Evolutionary conservation across 2,329 filamentous ascomycete species (phyloP).

Genomic region (Decorospora gaudefroyi): DNA sequence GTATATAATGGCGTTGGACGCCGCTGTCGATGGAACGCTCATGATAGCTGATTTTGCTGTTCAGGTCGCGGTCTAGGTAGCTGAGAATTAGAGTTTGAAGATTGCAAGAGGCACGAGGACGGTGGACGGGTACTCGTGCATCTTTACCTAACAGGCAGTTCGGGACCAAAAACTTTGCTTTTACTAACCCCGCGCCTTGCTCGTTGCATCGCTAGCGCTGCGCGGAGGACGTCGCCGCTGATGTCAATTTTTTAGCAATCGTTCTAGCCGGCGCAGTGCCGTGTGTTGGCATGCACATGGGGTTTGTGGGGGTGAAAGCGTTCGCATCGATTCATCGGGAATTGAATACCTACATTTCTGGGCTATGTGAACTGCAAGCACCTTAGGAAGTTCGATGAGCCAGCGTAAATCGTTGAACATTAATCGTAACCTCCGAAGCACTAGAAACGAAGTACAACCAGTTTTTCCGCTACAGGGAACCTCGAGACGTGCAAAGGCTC

Average conservation of each 20-base stretch:
- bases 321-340: too few relatives aligned
- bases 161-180: conserved; percentile 29
- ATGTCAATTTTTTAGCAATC: conserved; percentile 30
- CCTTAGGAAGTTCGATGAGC: too few relatives aligned
- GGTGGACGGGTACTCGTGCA: conserved; percentile 31
- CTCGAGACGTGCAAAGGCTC: conserved; percentile 5
- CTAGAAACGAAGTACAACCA: conserved; percentile 8
- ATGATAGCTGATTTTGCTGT: conserved; percentile 52
- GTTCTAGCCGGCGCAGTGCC: conserved; percentile 7
- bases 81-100: conserved; percentile 11
- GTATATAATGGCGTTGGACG: conserved; percentile 84
- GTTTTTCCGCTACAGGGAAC: conserved; percentile 1
- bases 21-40: conserved; percentile 74
- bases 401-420: neutral
- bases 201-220: conserved; percentile 31
- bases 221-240: conserved; percentile 18
- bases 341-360: too few relatives aligned
- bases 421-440: neutral
- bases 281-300: conserved; percentile 2
- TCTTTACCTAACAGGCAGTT: too few relatives aligned
- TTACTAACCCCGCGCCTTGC: conserved; percentile 26
- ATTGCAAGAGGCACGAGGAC: conserved; percentile 13
- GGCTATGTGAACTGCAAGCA: too few relatives aligned
- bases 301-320: conserved; percentile 6
- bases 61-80: conserved; percentile 5